These are phyloP conservation scores for Geranium rotundifolium DNA, from an alignment of 345 rosid species.

Conservation along the genomic window DNA sequence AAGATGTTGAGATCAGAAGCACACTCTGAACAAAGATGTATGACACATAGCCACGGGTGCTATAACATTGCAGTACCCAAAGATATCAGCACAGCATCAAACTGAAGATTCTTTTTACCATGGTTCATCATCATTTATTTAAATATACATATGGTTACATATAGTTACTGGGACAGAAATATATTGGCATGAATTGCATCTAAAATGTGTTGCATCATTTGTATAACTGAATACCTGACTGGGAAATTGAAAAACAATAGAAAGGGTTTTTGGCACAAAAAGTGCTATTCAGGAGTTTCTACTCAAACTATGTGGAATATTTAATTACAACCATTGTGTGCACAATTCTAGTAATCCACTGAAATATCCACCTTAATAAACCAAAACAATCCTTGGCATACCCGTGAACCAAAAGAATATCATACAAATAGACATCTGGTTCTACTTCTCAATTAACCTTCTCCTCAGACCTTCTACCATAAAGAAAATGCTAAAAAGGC, in stretches of 20 bases:
- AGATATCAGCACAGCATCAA: too few species aligned
- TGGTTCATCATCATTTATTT: too few species aligned
- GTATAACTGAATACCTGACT: not conserved
- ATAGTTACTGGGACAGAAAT: too few species aligned
- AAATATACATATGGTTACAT: too few species aligned
- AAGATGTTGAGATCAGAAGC: slow-evolving; percentile 8
- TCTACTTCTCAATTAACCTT: not conserved
- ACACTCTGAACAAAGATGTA: not conserved
- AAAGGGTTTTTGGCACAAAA: too few species aligned
- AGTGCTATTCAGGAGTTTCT: not conserved
- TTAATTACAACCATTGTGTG: not conserved
- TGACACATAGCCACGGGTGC: too few species aligned
- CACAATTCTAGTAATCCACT: not conserved
- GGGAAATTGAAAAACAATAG: too few species aligned
- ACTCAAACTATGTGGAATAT: not conserved
- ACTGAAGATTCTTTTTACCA: too few species aligned
- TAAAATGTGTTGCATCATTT: not conserved
- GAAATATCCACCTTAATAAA: not conserved
- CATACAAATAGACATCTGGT: not conserved
- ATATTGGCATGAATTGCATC: too few species aligned
- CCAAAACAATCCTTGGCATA: not conserved
- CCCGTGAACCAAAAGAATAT: not conserved
- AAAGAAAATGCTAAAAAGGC: not conserved
- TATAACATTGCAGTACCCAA: too few species aligned
- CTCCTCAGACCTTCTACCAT: not conserved